A percentile compares a stretch with the other conserved stretches of the same genome.
phyloP scores from a whole-genome alignment of 495 filamentous ascomycete species.

The Platismatia glauca region DNA sequence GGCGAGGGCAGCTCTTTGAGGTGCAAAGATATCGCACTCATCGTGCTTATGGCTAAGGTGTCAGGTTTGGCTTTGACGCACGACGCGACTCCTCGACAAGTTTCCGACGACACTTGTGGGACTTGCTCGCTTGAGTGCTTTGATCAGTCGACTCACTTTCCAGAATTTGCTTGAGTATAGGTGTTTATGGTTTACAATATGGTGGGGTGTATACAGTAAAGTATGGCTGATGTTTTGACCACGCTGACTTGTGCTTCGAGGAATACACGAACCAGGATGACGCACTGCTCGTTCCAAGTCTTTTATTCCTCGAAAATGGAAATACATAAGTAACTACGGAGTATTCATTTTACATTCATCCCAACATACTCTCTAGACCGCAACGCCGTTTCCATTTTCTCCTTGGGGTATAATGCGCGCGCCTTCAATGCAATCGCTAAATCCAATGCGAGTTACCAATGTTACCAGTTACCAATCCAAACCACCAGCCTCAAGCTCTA shows the following conservation, averaged over 20 bases:
- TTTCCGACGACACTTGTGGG: background rate
- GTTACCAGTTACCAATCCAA: constrained; percentile 42
- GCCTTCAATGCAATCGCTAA: background rate
- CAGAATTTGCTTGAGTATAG: background rate
- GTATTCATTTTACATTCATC: no score
- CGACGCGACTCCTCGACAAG: background rate
- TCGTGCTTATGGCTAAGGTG: constrained; percentile 7
- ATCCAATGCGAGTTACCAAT: constrained; percentile 32
- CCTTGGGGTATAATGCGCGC: background rate
- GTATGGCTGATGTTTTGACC: background rate
- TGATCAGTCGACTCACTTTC: background rate
- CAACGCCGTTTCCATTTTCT: background rate
- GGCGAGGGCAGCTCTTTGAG: constrained; percentile 3
- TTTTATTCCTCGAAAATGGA: no score
- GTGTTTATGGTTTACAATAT: background rate
- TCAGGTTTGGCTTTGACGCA: constrained; percentile 7
- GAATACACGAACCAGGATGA: no score
- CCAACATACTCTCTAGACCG: background rate
- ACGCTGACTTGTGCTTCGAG: no score
- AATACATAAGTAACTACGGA: no score
- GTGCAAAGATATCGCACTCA: background rate
- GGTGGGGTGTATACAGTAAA: no score
- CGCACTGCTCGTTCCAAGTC: no score
- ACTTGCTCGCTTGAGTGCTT: background rate
- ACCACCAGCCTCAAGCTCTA: constrained; percentile 38